Percentiles rank a stretch among this genome's conserved stretches.
Evolutionary conservation across 139 green algal genomes (phyloP).

Genomic region (Parachlorella kessleri): DNA sequence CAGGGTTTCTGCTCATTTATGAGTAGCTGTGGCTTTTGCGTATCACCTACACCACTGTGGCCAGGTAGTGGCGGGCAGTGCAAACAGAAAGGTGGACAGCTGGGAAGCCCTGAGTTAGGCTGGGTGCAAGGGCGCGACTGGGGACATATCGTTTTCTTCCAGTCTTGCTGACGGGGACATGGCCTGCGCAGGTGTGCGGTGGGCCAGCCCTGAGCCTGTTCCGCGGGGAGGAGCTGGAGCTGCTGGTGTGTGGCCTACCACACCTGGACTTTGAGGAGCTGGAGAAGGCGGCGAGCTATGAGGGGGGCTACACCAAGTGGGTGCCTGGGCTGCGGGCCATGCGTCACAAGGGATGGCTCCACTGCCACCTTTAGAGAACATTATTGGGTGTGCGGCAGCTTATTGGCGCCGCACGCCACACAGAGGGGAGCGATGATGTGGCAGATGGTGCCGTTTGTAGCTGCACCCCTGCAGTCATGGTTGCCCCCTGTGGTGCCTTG

Average conservation of each 20-base stretch:
- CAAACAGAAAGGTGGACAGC: too few relatives aligned
- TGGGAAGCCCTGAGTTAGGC: neutral
- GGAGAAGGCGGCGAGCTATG: conserved; percentile 61
- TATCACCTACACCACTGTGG: neutral
- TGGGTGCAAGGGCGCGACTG: neutral
- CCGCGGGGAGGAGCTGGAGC: conserved; percentile 80
- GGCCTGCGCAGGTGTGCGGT: conserved; percentile 45
- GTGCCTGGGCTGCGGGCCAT: neutral
- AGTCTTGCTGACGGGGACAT: neutral
- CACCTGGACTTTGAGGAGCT: conserved; percentile 82
- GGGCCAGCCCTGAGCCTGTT: conserved; percentile 67
- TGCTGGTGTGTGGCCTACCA: conserved; percentile 76
- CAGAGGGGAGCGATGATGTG: neutral
- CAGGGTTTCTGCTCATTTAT: too few relatives aligned
- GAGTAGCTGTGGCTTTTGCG: neutral
- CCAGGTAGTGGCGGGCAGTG: neutral
- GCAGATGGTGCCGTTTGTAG: neutral
- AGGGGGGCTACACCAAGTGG: conserved; percentile 56
- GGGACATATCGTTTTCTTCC: neutral
- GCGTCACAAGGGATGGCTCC: neutral
- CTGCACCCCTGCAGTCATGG: conserved; percentile 1
- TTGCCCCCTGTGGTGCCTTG: neutral
- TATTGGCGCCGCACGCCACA: too few relatives aligned
- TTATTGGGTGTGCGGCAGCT: too few relatives aligned
- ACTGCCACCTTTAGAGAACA: neutral